These are phyloP conservation scores for Teunomyces panamensis DNA, from an alignment of 805 yeast genomes.

Conservation along the genomic window DNA sequence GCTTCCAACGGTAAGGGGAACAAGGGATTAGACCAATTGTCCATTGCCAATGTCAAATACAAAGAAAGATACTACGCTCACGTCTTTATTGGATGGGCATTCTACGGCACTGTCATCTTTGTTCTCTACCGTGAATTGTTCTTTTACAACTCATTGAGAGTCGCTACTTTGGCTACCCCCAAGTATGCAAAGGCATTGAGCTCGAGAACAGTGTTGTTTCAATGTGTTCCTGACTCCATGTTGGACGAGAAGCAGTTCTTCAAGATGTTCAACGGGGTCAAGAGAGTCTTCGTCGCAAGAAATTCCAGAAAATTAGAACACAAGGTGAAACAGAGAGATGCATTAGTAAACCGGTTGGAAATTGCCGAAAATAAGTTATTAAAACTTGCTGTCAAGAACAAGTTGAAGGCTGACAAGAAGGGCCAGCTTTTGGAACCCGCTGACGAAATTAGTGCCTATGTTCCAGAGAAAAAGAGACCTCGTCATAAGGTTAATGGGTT, in stretches of 20 bases:
- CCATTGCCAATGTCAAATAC: conserved; percentile 71
- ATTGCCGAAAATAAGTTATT: conserved; percentile 58
- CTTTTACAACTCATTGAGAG: conserved; percentile 72
- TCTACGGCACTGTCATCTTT: conserved; percentile 66
- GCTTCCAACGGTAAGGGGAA: conserved; percentile 63
- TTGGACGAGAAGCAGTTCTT: conserved; percentile 70
- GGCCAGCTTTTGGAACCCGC: conserved; percentile 44
- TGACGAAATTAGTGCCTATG: conserved; percentile 52
- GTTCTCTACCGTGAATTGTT: conserved; percentile 79
- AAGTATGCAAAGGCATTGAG: conserved; percentile 70
- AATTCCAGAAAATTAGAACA: conserved; percentile 53
- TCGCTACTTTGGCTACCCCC: conserved; percentile 78
- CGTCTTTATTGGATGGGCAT: conserved; percentile 76
- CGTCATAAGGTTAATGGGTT: conserved; percentile 48
- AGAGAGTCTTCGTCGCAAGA: conserved; percentile 76
- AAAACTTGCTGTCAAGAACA: conserved; percentile 59
- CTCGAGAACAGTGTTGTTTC: conserved; percentile 80
- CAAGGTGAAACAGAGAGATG: conserved; percentile 57
- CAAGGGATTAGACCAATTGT: conserved; percentile 68
- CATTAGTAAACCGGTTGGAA: conserved; percentile 63
- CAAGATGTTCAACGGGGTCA: conserved; percentile 79
- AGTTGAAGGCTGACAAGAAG: conserved; percentile 66
- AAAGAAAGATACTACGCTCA: conserved; percentile 77
- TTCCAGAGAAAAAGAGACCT: conserved; percentile 71
- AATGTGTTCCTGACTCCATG: conserved; percentile 74